These are phyloP conservation scores for Triangularia verruculosa DNA, from an alignment of 2,329 filamentous ascomycete genomes.

Conservation along the genomic window DNA sequence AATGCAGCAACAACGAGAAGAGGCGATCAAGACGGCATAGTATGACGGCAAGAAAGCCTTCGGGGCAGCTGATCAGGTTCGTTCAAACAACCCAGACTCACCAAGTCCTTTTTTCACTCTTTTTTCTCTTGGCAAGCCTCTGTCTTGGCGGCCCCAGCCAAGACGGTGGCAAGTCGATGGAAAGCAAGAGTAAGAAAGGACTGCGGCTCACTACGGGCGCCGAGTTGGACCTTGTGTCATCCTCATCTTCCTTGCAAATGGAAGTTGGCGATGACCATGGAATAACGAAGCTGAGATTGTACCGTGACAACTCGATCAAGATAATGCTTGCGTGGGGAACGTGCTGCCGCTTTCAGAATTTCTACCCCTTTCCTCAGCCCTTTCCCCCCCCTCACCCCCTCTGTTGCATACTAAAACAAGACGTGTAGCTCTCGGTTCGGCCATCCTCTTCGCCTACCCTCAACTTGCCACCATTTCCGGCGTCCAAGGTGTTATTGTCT, in stretches of 20 bases:
- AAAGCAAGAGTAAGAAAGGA: constrained; percentile 24
- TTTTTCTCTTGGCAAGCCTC: background rate
- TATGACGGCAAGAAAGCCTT: constrained; percentile 7
- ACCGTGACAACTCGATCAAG: constrained; percentile 97
- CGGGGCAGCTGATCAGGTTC: constrained; percentile 32
- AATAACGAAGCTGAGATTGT: constrained; percentile 81
- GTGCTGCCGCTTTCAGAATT: constrained; percentile 75
- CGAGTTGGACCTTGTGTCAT: constrained; percentile 50
- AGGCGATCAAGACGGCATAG: constrained; percentile 22
- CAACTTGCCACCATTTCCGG: constrained; percentile 76
- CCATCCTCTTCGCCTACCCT: constrained; percentile 79
- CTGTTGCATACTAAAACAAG: constrained; percentile 38
- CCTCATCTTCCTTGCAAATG: constrained; percentile 49
- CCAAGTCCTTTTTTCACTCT: constrained; percentile 17
- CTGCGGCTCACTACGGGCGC: constrained; percentile 85
- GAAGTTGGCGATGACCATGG: constrained; percentile 33
- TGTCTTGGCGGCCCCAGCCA: background rate
- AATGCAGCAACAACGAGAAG: background rate
- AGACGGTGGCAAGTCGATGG: background rate
- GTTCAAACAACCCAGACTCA: constrained; percentile 38
- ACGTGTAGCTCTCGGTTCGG: constrained; percentile 71
- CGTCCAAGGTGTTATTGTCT: constrained; percentile 74
- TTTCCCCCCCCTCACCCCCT: constrained; percentile 15
- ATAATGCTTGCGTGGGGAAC: constrained; percentile 99
- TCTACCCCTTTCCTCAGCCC: constrained; percentile 33